Evolutionary conservation across 2,329 filamentous ascomycete genomes (phyloP), one percentile per base, ranked within the genome.

Genomic region (Lasiodiplodia theobromae): DNA sequence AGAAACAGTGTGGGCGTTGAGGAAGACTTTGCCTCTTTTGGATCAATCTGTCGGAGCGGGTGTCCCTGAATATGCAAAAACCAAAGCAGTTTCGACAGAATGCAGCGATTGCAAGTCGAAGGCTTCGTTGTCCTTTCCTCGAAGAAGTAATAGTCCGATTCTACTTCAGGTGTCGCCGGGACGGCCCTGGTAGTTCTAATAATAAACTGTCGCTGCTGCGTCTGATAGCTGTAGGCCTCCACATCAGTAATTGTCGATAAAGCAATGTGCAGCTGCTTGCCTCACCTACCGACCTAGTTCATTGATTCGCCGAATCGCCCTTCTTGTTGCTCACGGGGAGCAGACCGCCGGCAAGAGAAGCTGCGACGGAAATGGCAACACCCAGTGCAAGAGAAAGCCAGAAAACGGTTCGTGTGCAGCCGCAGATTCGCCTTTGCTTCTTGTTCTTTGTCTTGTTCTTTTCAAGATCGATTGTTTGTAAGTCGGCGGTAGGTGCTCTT

Each of bases 381-480:
- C 23, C 53, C 31, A 52, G n/a, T 14, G 56, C 47, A 4, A 67
- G 40, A 3, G 56, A 51, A 6, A 58, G 47, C 65, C 65, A 67
- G 18, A 67, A 67, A 16, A 67, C 65, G 8, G 65, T 56, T 18
- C 44, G 40, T 12, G 40, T 67, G 54, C 65, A 60, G 1, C 65
- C 65, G 31, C 65, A 67, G n/a, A 67, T 52, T 0, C 21, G 18
- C 40, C 14, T 52, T 23, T 52, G 23, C 14, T 21, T 4, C 10
- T 21, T 25, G 3, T 60, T 21, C 40, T 58, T 56, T 8, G n/a
- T n/a, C 53, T 57, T 57, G 38, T 51, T 51, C 3, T 49, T 52
- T 37, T 60, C 54, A 2, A 51, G 56, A 38, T 67, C 65, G 18
- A 58, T 58, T 11, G 40, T 56, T 16, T 52, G 56, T 2, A 25